phyloP scores from a whole-genome alignment of 1,139 yeast genomes.

The Kluyveromyces sp. region DNA sequence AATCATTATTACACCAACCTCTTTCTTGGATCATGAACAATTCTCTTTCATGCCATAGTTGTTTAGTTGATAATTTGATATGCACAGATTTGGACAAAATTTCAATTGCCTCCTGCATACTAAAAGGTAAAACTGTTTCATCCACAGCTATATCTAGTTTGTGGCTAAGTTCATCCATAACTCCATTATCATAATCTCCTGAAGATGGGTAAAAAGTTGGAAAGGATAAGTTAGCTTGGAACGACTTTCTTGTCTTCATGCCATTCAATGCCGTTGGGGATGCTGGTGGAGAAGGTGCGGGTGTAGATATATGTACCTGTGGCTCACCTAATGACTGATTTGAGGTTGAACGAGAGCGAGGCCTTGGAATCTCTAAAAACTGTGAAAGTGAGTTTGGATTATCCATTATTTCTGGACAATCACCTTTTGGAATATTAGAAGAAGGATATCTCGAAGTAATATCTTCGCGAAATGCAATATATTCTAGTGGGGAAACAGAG shows the following conservation, averaged over 20 bases:
- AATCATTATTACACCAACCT: slow-evolving; percentile 40
- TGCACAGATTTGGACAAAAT: slow-evolving; percentile 56
- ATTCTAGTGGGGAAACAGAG: slow-evolving; percentile 69
- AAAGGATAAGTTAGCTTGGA: slow-evolving; percentile 69
- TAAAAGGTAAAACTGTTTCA: slow-evolving; percentile 48
- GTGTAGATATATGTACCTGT: slow-evolving; percentile 72
- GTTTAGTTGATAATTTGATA: slow-evolving; percentile 54
- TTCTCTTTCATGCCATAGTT: slow-evolving; percentile 65
- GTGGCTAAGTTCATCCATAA: slow-evolving; percentile 12
- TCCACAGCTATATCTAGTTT: slow-evolving; percentile 8
- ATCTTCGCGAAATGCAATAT: slow-evolving; percentile 71
- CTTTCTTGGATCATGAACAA: slow-evolving; percentile 69
- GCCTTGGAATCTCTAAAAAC: slow-evolving; percentile 54
- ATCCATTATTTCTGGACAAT: slow-evolving; percentile 40
- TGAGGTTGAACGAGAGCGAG: slow-evolving; percentile 40
- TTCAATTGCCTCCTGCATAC: slow-evolving; percentile 70
- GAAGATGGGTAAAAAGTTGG: slow-evolving; percentile 68
- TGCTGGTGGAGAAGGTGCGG: slow-evolving; percentile 77
- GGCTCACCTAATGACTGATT: slow-evolving; percentile 49
- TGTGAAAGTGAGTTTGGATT: slow-evolving; percentile 49
- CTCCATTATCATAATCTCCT: slow-evolving; percentile 23
- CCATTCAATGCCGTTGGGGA: slow-evolving; percentile 41
- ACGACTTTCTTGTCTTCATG: slow-evolving; percentile 56
- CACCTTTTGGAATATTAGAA: slow-evolving; percentile 42
- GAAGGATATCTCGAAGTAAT: slow-evolving; percentile 69